Base-by-base conservation (phyloP, 768 basidiomycete genomes). In the Pleurotus citrinopileatus region DNA sequence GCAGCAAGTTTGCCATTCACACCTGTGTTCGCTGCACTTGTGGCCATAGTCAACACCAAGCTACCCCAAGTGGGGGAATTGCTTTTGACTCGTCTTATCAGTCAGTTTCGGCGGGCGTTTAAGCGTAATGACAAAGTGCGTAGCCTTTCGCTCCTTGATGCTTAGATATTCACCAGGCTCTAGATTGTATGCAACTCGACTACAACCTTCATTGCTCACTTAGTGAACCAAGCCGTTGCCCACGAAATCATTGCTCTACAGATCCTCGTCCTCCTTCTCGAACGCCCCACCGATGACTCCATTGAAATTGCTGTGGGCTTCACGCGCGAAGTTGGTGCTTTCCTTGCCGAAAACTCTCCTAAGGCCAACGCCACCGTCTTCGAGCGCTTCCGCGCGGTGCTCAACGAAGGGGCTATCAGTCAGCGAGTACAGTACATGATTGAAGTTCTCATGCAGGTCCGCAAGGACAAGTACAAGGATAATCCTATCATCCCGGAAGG, bases 391-490 rank as follows among this genome's bases (percentile, higher is more conserved):
- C 88, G 97, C 42, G 92, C 93, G 0, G 94, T 98, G 7, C 75
- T 99, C 28, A 97, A 98, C 69, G 97, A 98, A 68, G 94, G 94
- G 22, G 75, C 80, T 40, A 96, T 99, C 69, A 94, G 91, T 63
- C 94, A 98, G 61, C 85, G 97, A 61, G 92, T 96, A 25, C 97
- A 98, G 66, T 99, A 98, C 72, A 98, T 98, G 97, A 93, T 99
- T 61, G 97, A 98, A 72, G 97, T 98, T 2, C 78, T 98, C 43
- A 98, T 99, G 92, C 97, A 98, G 71, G 92, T 97, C 6, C 80
- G 97, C 61, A 98, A 97, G 75, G 97, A 99, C 77, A 95, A 94
- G 71, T 98, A 92, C 79, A 98, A 98, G 79, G 97, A 98, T 65
- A 98, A 99, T 67, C 95, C 95, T 15, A 84, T 94, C 59, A 68